Base-by-base conservation (phyloP, 441 rosid genomes). In the Croton laevigatus region DNA sequence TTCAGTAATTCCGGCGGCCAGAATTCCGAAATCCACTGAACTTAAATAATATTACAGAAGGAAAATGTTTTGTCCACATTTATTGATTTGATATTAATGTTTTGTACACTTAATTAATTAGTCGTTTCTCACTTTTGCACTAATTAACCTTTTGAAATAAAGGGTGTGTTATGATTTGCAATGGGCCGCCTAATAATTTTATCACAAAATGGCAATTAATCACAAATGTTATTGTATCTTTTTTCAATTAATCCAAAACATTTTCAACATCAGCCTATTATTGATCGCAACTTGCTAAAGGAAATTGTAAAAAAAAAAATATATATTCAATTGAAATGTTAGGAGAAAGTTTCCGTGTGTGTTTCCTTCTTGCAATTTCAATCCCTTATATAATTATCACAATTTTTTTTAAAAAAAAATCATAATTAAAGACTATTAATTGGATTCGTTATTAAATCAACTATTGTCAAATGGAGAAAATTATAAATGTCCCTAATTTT, bases 21-120 rank as follows among this genome's bases (percentile, higher is more conserved):
- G n/a, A n/a, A n/a, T n/a, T n/a, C 37, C 20, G 10, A 55, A 61
- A 67, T 73, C 60, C 76, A 59, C 6, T 45, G 76, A 66, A 73
- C 71, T 2, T 59, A n/a, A n/a, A n/a, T 27, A 27, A 27, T 27
- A 27, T 27, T 27, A 1, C 32, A 27, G 32, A 27, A 27, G 32
- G 32, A 27, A 27, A 1, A 27, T 27, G 32, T 27, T 27, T 27
- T 27, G 32, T 27, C 32, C n/a, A n/a, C n/a, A n/a, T n/a, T n/a
- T n/a, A n/a, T n/a, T n/a, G n/a, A n/a, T n/a, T n/a, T n/a, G n/a
- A n/a, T n/a, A n/a, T n/a, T n/a, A n/a, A n/a, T n/a, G n/a, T n/a
- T n/a, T n/a, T n/a, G n/a, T n/a, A n/a, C n/a, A n/a, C n/a, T n/a
- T n/a, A n/a, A n/a, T n/a, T n/a, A n/a, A n/a, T n/a, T n/a, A 32